Evolutionary conservation across 2,329 filamentous ascomycete species (phyloP).

Genomic region (Fusarium sp.): DNA sequence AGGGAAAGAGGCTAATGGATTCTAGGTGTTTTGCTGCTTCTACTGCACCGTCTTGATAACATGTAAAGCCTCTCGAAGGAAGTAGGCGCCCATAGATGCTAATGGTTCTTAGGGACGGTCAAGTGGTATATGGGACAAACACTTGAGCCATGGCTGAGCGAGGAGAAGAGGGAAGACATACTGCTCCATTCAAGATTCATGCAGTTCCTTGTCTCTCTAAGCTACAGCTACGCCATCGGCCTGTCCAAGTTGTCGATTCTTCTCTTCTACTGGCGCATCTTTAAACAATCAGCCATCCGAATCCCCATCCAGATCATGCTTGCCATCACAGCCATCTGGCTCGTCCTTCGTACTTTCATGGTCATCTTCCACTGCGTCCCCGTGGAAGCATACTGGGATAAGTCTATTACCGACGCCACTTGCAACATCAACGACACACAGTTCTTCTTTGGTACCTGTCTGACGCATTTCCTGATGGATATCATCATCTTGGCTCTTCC

Average conservation of each 20-base stretch:
- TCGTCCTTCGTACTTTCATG: conserved; percentile 46
- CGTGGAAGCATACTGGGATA: conserved; percentile 48
- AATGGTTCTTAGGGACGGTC: conserved; percentile 22
- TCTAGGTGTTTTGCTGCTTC: conserved; percentile 30
- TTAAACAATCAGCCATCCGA: conserved; percentile 41
- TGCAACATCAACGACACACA: conserved; percentile 47
- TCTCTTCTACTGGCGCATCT: conserved; percentile 46
- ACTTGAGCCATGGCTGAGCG: conserved; percentile 15
- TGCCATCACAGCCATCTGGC: conserved; percentile 38
- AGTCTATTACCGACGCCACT: conserved; percentile 35
- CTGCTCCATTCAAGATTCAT: conserved; percentile 23
- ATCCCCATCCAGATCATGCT: conserved; percentile 43
- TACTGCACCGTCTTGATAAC: conserved; percentile 28
- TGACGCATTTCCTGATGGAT: conserved; percentile 48
- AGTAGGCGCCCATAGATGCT: not conserved
- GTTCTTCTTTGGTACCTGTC: conserved; percentile 47
- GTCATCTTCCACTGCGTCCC: conserved; percentile 49
- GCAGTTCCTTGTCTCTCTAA: conserved; percentile 28
- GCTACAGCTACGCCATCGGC: conserved; percentile 43
- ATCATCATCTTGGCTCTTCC: conserved; percentile 46
- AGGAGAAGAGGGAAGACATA: conserved; percentile 25
- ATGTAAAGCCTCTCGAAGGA: conserved; percentile 8
- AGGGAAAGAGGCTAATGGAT: not conserved
- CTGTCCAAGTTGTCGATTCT: conserved; percentile 44
- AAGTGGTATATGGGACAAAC: conserved; percentile 30